Percentiles rank a stretch among this genome's conserved stretches.
These are phyloP conservation scores for Aspergillus sp. DNA, from an alignment of 2,329 filamentous ascomycete genomes.

Conservation along the genomic window DNA sequence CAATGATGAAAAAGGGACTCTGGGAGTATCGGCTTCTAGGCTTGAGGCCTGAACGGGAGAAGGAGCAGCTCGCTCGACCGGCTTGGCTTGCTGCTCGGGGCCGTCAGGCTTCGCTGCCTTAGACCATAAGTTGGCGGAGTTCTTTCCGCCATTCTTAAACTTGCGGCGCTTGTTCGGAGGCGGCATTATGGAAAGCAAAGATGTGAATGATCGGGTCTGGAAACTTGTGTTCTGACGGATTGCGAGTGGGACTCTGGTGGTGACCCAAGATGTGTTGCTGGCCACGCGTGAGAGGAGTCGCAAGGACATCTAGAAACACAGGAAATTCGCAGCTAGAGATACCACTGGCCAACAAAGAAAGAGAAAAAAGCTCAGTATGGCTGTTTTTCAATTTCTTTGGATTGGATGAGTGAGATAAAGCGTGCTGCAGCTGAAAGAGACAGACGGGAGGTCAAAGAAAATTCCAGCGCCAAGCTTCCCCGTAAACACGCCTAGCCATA, in stretches of 20 bases:
- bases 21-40: neutral
- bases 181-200: neutral
- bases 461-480: neutral
- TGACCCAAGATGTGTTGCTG: neutral
- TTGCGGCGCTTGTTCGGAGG: neutral
- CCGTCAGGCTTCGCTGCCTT: neutral
- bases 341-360: no score
- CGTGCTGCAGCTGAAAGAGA: neutral
- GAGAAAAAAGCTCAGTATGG: no score
- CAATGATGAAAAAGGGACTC: slow-evolving; percentile 35
- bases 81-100: neutral
- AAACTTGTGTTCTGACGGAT: neutral
- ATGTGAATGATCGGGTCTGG: neutral
- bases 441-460: neutral
- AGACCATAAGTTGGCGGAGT: neutral
- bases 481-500: neutral
- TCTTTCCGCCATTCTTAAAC: neutral
- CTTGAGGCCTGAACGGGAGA: neutral
- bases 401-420: neutral
- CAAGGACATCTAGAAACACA: neutral
- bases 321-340: neutral
- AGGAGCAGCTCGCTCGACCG: neutral
- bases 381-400: neutral
- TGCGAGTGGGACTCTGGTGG: neutral
- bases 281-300: neutral